Evolutionary conservation across 345 rosid genomes (phyloP), one percentile per base, ranked within the genome.

Genomic region (Sisymbrium irio): DNA sequence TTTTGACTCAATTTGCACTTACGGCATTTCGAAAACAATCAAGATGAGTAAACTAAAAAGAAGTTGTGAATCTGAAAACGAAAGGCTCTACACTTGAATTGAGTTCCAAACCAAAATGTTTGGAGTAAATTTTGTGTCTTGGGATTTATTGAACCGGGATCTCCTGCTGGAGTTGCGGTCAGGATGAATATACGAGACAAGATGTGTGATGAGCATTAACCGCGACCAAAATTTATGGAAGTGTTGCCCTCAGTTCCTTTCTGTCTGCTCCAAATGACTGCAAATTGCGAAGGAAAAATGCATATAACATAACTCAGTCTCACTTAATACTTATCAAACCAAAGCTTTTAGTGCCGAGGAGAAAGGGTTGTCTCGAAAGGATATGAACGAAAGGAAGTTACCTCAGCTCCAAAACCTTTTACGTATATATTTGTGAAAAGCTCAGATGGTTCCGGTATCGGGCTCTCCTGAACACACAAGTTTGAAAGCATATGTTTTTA

Each of bases 211-310:
- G 72, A 3, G 30, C 3, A 15, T 27, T 11, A 42, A 42, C 22
- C 28, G 2, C 45, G 1, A 33, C 65, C 9, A 35, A 30, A 19
- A 14, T 15, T 77, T 69, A 88, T 22, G 95, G 89, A 80, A 93
- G 96, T 56, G 77, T 80, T 18, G 73, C 86, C 72, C 88, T 83
- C 19, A 87, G 68, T 77, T 88, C 93, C 77, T 90, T 93, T 88
- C 97, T 85, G 57, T 93, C 96, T 58, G 88, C 83, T 79, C 98
- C 97, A 41, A 54, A 88, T 7, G 89, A 74, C 97, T 85, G 87
- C 53, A 27, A 71, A 49, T 35, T 33, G 37, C 59, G 37, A 36
- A 49, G 32, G 4, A 15, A 17, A 57, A 19, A 32, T 69, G 8
- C 17, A 45, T 20, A 33, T 55, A 25, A n/a, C 66, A 4, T 30